phyloP scores from a whole-genome alignment of 352 stramenopile species.

The Globisporangium okanoganense region DNA sequence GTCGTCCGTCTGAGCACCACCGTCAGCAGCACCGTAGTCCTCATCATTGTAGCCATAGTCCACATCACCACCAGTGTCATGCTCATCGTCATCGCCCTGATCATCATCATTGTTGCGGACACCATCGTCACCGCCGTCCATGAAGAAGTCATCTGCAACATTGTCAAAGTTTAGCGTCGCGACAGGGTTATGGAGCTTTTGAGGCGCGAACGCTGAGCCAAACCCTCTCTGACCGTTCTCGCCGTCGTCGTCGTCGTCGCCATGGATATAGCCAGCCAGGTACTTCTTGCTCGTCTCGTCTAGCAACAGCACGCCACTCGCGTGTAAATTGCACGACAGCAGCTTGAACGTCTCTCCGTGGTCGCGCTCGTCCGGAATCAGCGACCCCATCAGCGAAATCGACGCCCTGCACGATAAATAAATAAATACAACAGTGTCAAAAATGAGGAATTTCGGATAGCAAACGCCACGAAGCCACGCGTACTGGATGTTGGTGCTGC shows the following conservation, averaged over 20 bases:
- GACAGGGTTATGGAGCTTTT: slow-evolving; percentile 10
- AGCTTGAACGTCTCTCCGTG: slow-evolving; percentile 86
- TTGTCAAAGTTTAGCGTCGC: slow-evolving; percentile 43
- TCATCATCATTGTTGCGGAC: slow-evolving; percentile 24
- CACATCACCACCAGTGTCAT: slow-evolving; percentile 28
- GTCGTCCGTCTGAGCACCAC: neutral
- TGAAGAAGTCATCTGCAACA: slow-evolving; percentile 21
- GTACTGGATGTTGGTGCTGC: slow-evolving; percentile 69
- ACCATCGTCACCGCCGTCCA: slow-evolving; percentile 29
- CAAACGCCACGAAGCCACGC: slow-evolving; percentile 2
- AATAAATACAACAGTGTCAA: neutral
- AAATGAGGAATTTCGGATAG: too few species aligned
- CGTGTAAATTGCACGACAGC: slow-evolving; percentile 71
- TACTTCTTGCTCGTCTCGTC: slow-evolving; percentile 81
- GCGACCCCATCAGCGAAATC: slow-evolving; percentile 76
- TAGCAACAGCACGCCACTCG: slow-evolving; percentile 66
- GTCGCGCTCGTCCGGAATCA: slow-evolving; percentile 71
- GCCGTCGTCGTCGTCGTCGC: slow-evolving; percentile 17
- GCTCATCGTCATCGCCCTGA: slow-evolving; percentile 19
- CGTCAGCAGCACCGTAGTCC: slow-evolving; percentile 9
- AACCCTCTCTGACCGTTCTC: slow-evolving; percentile 11
- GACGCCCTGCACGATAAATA: slow-evolving; percentile 35
- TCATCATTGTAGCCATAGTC: slow-evolving; percentile 8
- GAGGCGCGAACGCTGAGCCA: neutral
- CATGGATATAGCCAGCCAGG: slow-evolving; percentile 19